Conservation (phyloP, 2,329 filamentous ascomycete species). For the Aspergillus melleus region DNA sequence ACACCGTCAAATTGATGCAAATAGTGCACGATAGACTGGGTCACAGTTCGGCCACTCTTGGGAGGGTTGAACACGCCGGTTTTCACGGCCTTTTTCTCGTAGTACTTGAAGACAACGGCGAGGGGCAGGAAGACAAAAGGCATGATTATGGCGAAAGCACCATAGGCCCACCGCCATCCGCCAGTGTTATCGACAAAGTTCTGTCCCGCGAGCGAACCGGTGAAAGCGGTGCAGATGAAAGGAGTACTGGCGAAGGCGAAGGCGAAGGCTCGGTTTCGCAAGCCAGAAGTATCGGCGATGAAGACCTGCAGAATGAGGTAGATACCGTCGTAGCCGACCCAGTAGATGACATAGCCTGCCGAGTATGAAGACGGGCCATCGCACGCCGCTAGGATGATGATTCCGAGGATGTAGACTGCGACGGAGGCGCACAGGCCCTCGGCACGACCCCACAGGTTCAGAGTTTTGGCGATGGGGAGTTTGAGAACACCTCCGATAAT, state of each 20-base stretch:
- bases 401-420: slow-evolving; percentile 47
- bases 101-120: slow-evolving; percentile 54
- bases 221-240: slow-evolving; percentile 61
- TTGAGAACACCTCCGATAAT: slow-evolving; percentile 60
- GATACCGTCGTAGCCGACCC: slow-evolving; percentile 58
- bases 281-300: slow-evolving; percentile 62
- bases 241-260: slow-evolving; percentile 61
- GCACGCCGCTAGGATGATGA: slow-evolving; percentile 64
- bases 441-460: slow-evolving; percentile 64
- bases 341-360: slow-evolving; percentile 63
- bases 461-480: slow-evolving; percentile 62
- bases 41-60: slow-evolving; percentile 47
- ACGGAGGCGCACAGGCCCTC: slow-evolving; percentile 58
- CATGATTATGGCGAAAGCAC: slow-evolving; percentile 60
- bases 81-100: slow-evolving; percentile 58
- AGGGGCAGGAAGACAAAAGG: slow-evolving; percentile 59
- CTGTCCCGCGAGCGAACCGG: slow-evolving; percentile 53
- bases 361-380: slow-evolving; percentile 62
- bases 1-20: slow-evolving; percentile 62
- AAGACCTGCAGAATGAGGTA: slow-evolving; percentile 60
- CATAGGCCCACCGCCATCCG: slow-evolving; percentile 63
- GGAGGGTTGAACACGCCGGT: slow-evolving; percentile 51
- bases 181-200: slow-evolving; percentile 51
- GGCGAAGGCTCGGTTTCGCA: slow-evolving; percentile 62
- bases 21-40: slow-evolving; percentile 55